Evolutionary conservation across 768 basidiomycete species (phyloP).

Genomic region (Suillus hirtellus): DNA sequence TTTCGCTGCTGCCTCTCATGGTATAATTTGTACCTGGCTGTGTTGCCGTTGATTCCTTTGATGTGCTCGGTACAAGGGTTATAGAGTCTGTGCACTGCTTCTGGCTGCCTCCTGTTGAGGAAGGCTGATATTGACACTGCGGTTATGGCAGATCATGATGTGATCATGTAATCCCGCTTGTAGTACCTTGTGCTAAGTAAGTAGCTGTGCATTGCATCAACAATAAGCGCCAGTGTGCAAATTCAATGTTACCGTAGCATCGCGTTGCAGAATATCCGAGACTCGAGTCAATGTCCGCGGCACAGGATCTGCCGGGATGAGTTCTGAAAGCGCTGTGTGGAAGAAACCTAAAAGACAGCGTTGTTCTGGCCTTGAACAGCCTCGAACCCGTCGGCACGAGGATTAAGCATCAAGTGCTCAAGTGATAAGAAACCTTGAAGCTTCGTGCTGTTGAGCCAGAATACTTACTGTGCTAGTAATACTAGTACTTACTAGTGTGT

Average conservation of each 20-base stretch:
- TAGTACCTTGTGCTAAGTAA: not conserved
- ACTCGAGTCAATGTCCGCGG: not conserved
- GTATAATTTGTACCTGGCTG: not conserved
- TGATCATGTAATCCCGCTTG: not conserved
- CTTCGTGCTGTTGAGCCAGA: not conserved
- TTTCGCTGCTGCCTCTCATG: conserved; percentile 1
- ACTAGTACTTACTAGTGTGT: not conserved
- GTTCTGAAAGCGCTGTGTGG: not conserved
- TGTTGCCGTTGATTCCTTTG: conserved; percentile 1
- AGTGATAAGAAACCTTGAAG: not conserved
- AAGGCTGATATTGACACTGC: not conserved
- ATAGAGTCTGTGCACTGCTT: not conserved
- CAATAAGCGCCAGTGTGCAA: not conserved
- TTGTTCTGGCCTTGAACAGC: not conserved
- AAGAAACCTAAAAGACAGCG: not conserved
- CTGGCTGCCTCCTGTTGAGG: not conserved
- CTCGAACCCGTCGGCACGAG: not conserved
- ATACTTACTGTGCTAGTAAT: not conserved
- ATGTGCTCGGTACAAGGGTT: not conserved
- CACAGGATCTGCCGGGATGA: not conserved
- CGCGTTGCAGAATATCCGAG: not conserved
- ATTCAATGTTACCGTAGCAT: not conserved
- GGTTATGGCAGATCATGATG: not conserved
- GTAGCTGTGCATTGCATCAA: not conserved
- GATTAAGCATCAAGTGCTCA: not conserved